Conservation (phyloP, 1,284 basidiomycete species). For the Sparassis latifolia region DNA sequence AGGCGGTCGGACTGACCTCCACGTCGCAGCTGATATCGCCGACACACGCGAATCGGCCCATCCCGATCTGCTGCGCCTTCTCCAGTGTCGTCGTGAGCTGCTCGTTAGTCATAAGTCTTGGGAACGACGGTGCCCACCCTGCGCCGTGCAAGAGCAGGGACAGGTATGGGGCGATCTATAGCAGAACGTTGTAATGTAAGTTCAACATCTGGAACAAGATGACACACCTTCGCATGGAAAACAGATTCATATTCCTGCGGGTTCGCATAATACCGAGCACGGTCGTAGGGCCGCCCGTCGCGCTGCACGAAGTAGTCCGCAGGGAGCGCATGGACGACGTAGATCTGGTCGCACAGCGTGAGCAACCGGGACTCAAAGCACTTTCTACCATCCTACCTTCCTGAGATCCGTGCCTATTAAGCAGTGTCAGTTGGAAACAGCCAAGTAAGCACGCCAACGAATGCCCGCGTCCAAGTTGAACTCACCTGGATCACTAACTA, state of each 20-base stretch:
- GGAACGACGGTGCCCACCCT: slow-evolving; percentile 75
- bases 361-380: background rate
- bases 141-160: slow-evolving; percentile 82
- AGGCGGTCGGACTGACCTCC: slow-evolving; percentile 37
- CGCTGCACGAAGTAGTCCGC: slow-evolving; percentile 59
- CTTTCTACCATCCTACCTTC: slow-evolving; percentile 30
- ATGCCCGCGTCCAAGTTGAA: background rate
- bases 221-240: slow-evolving; percentile 61
- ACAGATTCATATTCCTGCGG: slow-evolving; percentile 62
- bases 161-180: slow-evolving; percentile 75
- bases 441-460: background rate
- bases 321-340: slow-evolving; percentile 70
- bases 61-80: slow-evolving; percentile 42
- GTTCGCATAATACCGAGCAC: slow-evolving; percentile 65
- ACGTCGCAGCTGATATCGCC: slow-evolving; percentile 88
- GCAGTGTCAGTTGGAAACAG: background rate
- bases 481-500: slow-evolving; percentile 49
- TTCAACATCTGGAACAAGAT: background rate
- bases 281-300: slow-evolving; percentile 53
- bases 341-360: slow-evolving; percentile 46
- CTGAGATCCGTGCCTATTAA: slow-evolving; percentile 44
- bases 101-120: slow-evolving; percentile 68
- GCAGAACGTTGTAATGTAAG: background rate
- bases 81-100: slow-evolving; percentile 52
- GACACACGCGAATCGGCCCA: slow-evolving; percentile 58